phyloP scores from a whole-genome alignment of 371 early-diverging fungal species.

The Funneliformis caledonium region DNA sequence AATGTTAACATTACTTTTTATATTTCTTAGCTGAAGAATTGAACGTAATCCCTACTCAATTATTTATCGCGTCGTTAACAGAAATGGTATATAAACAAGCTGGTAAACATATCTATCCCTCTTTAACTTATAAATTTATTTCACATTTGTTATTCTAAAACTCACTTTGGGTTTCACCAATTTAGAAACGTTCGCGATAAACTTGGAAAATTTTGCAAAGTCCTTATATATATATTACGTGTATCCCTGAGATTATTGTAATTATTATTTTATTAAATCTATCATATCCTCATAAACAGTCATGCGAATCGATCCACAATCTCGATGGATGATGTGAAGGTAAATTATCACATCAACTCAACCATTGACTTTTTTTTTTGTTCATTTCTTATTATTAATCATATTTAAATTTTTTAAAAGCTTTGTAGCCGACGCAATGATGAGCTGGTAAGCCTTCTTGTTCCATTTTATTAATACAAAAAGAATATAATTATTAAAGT shows the following conservation, averaged over 20 bases:
- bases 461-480: neutral
- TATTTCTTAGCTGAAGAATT: neutral
- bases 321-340: neutral
- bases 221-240: neutral
- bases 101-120: neutral
- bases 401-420: neutral
- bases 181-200: neutral
- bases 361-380: neutral
- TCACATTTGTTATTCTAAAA: neutral
- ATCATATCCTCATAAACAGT: neutral
- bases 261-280: neutral
- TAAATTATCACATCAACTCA: neutral
- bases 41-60: neutral
- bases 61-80: neutral
- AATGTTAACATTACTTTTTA: neutral
- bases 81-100: neutral
- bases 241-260: neutral
- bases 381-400: neutral
- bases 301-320: neutral
- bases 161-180: neutral
- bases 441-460: neutral
- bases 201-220: slow-evolving; percentile 3
- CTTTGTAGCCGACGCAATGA: neutral
- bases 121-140: neutral
- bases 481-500: neutral